These are phyloP conservation scores for Allantophomopsis lycopodina DNA, from an alignment of 2,329 filamentous ascomycete species.

Conservation along the genomic window DNA sequence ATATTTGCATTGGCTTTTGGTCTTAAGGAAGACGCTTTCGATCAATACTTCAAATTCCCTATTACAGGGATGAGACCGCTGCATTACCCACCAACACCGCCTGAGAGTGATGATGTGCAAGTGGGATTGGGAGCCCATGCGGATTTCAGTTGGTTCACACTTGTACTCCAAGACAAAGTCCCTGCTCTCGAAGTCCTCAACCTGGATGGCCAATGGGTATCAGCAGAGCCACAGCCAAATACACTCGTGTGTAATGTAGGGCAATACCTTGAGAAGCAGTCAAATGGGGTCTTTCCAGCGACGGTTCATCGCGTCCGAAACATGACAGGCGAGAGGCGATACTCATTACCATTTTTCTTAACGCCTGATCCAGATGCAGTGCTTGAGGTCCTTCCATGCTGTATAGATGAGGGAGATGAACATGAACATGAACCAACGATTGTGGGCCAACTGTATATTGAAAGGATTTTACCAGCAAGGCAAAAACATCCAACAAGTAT, in stretches of 20 bases:
- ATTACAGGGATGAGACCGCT: slow-evolving; percentile 28
- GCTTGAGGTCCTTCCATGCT: slow-evolving; percentile 13
- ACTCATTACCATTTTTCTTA: slow-evolving; percentile 41
- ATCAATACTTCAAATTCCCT: slow-evolving; percentile 35
- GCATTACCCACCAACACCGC: slow-evolving; percentile 26
- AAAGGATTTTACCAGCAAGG: slow-evolving; percentile 18
- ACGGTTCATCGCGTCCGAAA: slow-evolving; percentile 42
- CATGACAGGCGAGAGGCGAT: slow-evolving; percentile 30
- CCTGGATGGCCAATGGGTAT: slow-evolving; percentile 24
- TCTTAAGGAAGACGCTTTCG: slow-evolving; percentile 28
- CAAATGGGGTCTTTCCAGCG: slow-evolving; percentile 33
- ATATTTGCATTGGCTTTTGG: slow-evolving; percentile 24
- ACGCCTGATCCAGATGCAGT: slow-evolving; percentile 18
- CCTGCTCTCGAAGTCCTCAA: slow-evolving; percentile 30
- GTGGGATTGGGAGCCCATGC: slow-evolving; percentile 32
- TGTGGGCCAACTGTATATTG: slow-evolving; percentile 20
- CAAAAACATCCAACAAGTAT: slow-evolving; percentile 22
- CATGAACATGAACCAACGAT: slow-evolving; percentile 7
- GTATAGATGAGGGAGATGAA: slow-evolving; percentile 5
- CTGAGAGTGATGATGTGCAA: slow-evolving; percentile 14
- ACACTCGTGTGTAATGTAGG: slow-evolving; percentile 31
- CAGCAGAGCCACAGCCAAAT: slow-evolving; percentile 24
- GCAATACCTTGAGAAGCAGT: slow-evolving; percentile 21
- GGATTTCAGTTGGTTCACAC: slow-evolving; percentile 35
- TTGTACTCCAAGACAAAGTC: slow-evolving; percentile 29